Conservation (phyloP, 2,329 filamentous ascomycete species). For the Ophiocordyceps camponoti-saundersi region DNA sequence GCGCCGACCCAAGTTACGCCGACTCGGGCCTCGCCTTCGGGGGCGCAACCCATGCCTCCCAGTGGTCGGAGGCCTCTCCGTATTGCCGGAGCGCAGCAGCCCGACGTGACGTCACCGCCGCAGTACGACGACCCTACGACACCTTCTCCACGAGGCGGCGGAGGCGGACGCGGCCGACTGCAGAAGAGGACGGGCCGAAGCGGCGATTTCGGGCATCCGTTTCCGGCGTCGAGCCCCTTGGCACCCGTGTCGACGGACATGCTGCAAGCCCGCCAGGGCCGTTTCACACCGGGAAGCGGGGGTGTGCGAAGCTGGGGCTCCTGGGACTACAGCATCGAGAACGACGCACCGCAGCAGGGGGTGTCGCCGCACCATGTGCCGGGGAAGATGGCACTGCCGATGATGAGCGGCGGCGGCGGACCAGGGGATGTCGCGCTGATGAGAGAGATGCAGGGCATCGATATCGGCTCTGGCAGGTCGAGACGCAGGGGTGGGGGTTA, state of each 20-base stretch:
- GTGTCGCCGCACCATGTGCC: conserved; percentile 44
- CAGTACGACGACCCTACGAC: conserved; percentile 16
- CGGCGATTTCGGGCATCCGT: conserved; percentile 20
- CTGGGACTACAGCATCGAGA: conserved; percentile 37
- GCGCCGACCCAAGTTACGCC: conserved; percentile 9
- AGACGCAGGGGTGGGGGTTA: conserved; percentile 28
- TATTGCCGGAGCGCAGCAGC: conserved; percentile 32
- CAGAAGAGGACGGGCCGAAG: conserved; percentile 41
- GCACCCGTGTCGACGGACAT: conserved; percentile 35
- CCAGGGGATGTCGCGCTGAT: conserved; percentile 40
- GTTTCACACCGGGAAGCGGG: conserved; percentile 15
- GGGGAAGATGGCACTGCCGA: conserved; percentile 46
- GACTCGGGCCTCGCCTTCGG: conserved; percentile 29
- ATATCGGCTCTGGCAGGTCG: conserved; percentile 44
- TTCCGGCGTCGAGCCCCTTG: conserved; percentile 28
- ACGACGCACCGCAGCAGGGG: conserved; percentile 25
- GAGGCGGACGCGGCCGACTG: conserved; percentile 38
- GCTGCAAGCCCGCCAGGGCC: conserved; percentile 25
- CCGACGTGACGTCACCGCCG: conserved; percentile 19
- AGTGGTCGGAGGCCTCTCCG: conserved; percentile 35
- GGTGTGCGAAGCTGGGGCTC: conserved; percentile 26
- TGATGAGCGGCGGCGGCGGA: conserved; percentile 26
- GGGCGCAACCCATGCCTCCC: conserved; percentile 33
- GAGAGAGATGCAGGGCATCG: conserved; percentile 53
- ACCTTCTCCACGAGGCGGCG: conserved; percentile 11